Evolutionary conservation across 805 yeast species (phyloP).

Genomic region (Nakazawaea sp.): DNA sequence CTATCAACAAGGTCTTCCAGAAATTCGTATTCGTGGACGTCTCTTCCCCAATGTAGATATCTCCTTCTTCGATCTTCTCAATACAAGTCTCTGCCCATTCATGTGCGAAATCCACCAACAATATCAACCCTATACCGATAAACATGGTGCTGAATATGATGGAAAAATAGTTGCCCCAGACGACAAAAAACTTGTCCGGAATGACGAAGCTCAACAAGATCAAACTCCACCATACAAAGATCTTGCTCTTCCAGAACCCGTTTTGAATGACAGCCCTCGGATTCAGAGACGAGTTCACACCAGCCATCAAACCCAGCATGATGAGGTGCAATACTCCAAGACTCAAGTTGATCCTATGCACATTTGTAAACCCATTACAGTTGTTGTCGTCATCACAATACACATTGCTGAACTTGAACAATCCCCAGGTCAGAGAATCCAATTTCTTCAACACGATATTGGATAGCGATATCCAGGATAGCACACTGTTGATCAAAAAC

Average conservation of each 20-base stretch:
- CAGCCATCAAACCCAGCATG: slow-evolving; percentile 59
- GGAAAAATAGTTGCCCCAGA: slow-evolving; percentile 89
- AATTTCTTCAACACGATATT: slow-evolving; percentile 72
- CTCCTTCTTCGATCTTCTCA: slow-evolving; percentile 81
- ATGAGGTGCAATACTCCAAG: slow-evolving; percentile 72
- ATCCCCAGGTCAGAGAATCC: slow-evolving; percentile 62
- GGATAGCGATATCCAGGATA: slow-evolving; percentile 91
- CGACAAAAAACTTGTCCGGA: slow-evolving; percentile 80
- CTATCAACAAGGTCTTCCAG: slow-evolving; percentile 77
- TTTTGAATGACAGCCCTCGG: slow-evolving; percentile 82
- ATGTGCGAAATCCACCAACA: slow-evolving; percentile 94
- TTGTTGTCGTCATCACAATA: slow-evolving; percentile 76
- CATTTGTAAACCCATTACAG: slow-evolving; percentile 86
- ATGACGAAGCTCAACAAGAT: slow-evolving; percentile 62
- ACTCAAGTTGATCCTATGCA: slow-evolving; percentile 87
- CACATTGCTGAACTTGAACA: slow-evolving; percentile 45
- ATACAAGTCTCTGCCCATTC: slow-evolving; percentile 98
- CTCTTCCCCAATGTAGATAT: slow-evolving; percentile 41
- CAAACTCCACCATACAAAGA: slow-evolving; percentile 50
- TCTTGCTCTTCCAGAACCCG: slow-evolving; percentile 83
- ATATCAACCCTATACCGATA: slow-evolving; percentile 80
- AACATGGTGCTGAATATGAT: slow-evolving; percentile 79
- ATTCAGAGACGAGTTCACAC: slow-evolving; percentile 71
- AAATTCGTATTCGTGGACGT: slow-evolving; percentile 38
- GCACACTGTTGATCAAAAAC: slow-evolving; percentile 66